phyloP scores from a whole-genome alignment of 2,329 filamentous ascomycete genomes.

The Xylaria sp. region DNA sequence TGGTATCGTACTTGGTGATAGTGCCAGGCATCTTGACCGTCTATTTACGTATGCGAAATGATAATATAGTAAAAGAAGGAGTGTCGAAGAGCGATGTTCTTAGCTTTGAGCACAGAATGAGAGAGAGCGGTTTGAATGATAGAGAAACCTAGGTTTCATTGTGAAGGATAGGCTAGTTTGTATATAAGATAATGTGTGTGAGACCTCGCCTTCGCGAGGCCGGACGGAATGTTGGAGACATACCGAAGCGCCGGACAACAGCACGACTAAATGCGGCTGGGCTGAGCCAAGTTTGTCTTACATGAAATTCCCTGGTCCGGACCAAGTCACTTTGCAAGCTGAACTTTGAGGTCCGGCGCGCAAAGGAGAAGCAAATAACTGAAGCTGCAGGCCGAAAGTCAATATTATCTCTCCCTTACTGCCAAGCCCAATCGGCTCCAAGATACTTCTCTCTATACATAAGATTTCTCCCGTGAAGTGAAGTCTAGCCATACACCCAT shows the following conservation, averaged over 20 bases:
- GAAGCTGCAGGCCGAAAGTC: constrained; percentile 22
- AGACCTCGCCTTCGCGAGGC: constrained; percentile 3
- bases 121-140: neutral
- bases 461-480: neutral
- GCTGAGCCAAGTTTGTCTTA: constrained; percentile 34
- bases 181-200: constrained; percentile 30
- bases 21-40: constrained; percentile 50
- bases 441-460: neutral
- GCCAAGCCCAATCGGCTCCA: constrained; percentile 4
- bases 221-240: constrained; percentile 43
- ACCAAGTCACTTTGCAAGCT: constrained; percentile 21
- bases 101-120: neutral
- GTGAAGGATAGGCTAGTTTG: constrained; percentile 16
- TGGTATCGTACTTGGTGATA: constrained; percentile 52
- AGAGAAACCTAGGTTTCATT: neutral
- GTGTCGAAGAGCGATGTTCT: constrained; percentile 5
- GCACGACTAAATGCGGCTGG: constrained; percentile 26
- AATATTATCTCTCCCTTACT: constrained; percentile 14
- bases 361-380: constrained; percentile 23
- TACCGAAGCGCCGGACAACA: constrained; percentile 43
- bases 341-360: constrained; percentile 40
- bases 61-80: constrained; percentile 26
- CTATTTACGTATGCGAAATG: neutral
- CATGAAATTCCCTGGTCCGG: constrained; percentile 32
- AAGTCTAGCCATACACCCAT: neutral